A percentile compares a stretch with the other conserved stretches of the same genome.
Conservation (phyloP, 371 early-diverging fungal genomes). For the Circinella minor region DNA sequence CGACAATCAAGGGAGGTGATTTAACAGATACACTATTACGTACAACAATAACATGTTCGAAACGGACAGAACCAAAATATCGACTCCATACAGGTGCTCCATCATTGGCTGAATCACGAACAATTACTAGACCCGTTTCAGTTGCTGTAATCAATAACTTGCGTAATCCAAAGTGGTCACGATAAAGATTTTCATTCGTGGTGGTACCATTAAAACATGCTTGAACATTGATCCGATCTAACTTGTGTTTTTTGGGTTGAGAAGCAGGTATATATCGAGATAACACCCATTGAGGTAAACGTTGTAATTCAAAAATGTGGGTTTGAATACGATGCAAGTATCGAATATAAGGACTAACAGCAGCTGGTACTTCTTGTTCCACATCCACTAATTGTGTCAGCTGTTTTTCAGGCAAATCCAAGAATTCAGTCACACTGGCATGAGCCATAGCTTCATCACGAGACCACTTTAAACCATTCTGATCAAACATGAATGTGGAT, state of each 20-base stretch:
- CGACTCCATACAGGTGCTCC: constrained; percentile 82
- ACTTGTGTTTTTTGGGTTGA: not conserved
- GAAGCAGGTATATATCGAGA: not conserved
- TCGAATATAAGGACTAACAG: constrained; percentile 54
- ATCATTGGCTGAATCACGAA: constrained; percentile 75
- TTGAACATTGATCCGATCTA: constrained; percentile 27
- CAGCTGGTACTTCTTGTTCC: constrained; percentile 52
- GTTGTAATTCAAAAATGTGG: constrained; percentile 58
- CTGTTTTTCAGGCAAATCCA: constrained; percentile 82
- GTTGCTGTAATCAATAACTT: constrained; percentile 84
- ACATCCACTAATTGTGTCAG: constrained; percentile 76
- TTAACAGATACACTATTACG: constrained; percentile 65
- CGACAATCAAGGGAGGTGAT: constrained; percentile 78
- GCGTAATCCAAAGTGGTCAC: constrained; percentile 86
- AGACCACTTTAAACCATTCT: constrained; percentile 64
- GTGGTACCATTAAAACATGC: constrained; percentile 29
- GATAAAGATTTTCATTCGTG: constrained; percentile 36
- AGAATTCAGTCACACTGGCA: constrained; percentile 69
- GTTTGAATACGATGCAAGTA: constrained; percentile 70
- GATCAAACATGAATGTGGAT: constrained; percentile 59
- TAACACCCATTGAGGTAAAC: constrained; percentile 35
- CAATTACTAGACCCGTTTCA: constrained; percentile 78
- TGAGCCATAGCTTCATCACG: constrained; percentile 86
- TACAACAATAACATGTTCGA: constrained; percentile 63
- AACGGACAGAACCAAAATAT: constrained; percentile 43